These are phyloP conservation scores for Trametes versicolor DNA, from an alignment of 1,284 basidiomycete species.

Conservation along the genomic window DNA sequence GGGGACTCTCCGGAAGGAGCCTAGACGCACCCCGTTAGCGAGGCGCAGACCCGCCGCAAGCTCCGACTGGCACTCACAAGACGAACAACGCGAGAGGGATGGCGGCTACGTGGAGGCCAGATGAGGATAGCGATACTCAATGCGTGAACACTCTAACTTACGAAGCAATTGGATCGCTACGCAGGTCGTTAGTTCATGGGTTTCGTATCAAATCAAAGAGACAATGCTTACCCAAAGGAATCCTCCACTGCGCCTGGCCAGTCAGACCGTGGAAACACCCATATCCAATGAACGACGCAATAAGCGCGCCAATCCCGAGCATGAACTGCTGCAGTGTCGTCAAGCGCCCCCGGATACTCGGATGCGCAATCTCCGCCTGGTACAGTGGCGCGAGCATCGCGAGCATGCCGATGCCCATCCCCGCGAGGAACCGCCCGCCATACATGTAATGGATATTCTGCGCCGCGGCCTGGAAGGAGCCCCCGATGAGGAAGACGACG, in stretches of 20 bases:
- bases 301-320: conserved; percentile 58
- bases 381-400: conserved; percentile 69
- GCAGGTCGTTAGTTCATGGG: too few species aligned
- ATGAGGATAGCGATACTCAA: conserved; percentile 2
- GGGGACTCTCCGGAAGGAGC: conserved; percentile 61
- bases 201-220: not conserved
- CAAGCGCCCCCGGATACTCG: conserved; percentile 67
- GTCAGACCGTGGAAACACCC: conserved; percentile 39
- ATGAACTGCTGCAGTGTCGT: conserved; percentile 70
- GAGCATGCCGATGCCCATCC: conserved; percentile 60
- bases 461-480: conserved; percentile 60
- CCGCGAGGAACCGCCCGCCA: conserved; percentile 69
- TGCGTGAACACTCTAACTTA: conserved; percentile 25
- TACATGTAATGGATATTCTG: conserved; percentile 68
- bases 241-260: conserved; percentile 58
- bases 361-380: conserved; percentile 70
- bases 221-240: conserved; percentile 53
- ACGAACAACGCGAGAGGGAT: conserved; percentile 68
- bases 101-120: conserved; percentile 43
- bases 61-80: conserved; percentile 36
- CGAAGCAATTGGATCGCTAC: conserved; percentile 41
- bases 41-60: too few species aligned
- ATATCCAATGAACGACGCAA: conserved; percentile 51
- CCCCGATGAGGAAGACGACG: conserved; percentile 59
- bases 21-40: too few species aligned